Conservation (phyloP, 352 stramenopile genomes). For the Globisporangium splendens region DNA sequence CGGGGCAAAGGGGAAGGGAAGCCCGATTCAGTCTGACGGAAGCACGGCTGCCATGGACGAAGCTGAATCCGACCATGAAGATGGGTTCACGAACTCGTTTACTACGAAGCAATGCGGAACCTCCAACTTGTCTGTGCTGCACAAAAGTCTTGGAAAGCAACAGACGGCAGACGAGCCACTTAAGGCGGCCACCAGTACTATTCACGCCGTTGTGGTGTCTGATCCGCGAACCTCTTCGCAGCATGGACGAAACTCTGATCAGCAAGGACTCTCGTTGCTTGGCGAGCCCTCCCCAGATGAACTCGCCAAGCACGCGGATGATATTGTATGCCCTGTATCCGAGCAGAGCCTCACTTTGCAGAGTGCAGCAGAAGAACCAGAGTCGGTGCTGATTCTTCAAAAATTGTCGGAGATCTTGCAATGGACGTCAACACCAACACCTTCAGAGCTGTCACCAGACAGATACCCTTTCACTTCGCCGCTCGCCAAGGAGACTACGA, state of each 20-base stretch:
- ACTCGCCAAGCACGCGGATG: slow-evolving; percentile 13
- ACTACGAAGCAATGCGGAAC: slow-evolving; percentile 7
- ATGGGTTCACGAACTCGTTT: slow-evolving; percentile 26
- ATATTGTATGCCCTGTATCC: slow-evolving; percentile 63
- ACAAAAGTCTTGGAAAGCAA: slow-evolving; percentile 2
- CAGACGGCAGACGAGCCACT: background rate
- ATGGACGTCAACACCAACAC: slow-evolving; percentile 40
- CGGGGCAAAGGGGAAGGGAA: background rate
- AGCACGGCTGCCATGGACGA: slow-evolving; percentile 11
- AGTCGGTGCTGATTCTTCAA: slow-evolving; percentile 47
- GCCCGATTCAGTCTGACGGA: background rate
- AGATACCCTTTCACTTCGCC: slow-evolving; percentile 29
- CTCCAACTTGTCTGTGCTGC: slow-evolving; percentile 12
- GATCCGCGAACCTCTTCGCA: slow-evolving; percentile 40
- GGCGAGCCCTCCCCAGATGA: slow-evolving; percentile 35
- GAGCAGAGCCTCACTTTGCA: slow-evolving; percentile 29
- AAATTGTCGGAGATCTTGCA: slow-evolving; percentile 46
- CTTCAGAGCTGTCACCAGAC: background rate
- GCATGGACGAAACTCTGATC: background rate
- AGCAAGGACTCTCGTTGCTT: slow-evolving; percentile 34
- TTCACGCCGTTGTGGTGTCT: slow-evolving; percentile 34
- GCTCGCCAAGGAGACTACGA: background rate
- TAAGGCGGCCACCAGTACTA: background rate
- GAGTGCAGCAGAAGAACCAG: slow-evolving; percentile 59
- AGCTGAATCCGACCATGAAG: slow-evolving; percentile 46